Base-by-base conservation (phyloP, 768 basidiomycete species). In the Mycena kentingensis region DNA sequence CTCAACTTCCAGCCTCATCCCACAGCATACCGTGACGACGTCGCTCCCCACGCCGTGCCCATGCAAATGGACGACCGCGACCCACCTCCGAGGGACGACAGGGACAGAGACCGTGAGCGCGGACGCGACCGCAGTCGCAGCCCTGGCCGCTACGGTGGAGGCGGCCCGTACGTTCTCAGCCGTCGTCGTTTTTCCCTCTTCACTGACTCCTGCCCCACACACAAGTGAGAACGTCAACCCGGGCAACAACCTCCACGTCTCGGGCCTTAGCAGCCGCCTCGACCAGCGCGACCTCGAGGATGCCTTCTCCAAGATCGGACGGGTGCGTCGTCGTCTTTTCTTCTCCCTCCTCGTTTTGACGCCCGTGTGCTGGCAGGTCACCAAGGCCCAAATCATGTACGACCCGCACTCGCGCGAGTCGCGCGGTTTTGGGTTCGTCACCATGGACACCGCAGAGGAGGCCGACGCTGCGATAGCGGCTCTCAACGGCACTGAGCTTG, bases 281-380 rank as follows among this genome's bases (percentile, higher is more conserved):
- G 91, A 93, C 63, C 88, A 88, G 26, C 84, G 87, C 45, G 87
- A 90, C 61, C 87, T 98, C 50, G 93, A 97, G 70, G 81, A 84
- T 16, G 82, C 83, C 7, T 98, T 98, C 67, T 77, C 82, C 55
- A 94, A 93, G 71, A 82, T 86, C 71, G 96, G 96, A 51, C 79
- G 86, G 62, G 92, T 91, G 60, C 55, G 84, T 78, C 15, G 21
- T 3, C 37, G n/a, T 19, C 22, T 4, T 4, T 4, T 50, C 2
- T 3, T 3, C 11, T 4, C 16, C 25, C 32, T 10, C 13, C 11
- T 13, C 18, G 27, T 34, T 16, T 7, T 10, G 25, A 12, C 13
- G 43, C 22, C 7, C 47, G n/a, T 12, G 6, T 22, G 25, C 22
- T 36, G 6, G n/a, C 61, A 93, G 91, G 82, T 85, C 55, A 77